These are phyloP conservation scores for Dendrocalamus sinicus DNA, from an alignment of 176 grass and related monocot species.

Conservation along the genomic window DNA sequence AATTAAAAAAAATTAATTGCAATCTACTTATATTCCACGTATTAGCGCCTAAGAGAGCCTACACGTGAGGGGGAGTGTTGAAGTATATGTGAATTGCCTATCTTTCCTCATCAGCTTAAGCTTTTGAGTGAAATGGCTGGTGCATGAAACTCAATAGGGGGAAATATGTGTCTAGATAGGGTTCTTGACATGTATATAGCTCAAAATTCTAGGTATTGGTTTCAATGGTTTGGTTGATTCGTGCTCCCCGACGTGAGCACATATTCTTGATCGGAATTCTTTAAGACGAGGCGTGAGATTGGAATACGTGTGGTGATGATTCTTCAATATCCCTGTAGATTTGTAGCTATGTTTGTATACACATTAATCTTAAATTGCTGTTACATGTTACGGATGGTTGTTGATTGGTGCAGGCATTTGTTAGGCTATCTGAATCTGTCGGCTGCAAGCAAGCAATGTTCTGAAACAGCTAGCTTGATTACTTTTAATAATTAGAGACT, in stretches of 20 bases:
- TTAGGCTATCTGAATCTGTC: constrained; percentile 46
- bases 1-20: too few species aligned
- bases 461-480: not conserved
- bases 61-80: too few species aligned
- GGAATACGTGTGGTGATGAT: constrained; percentile 32
- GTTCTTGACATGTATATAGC: constrained; percentile 27
- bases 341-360: constrained; percentile 37
- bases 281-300: not conserved
- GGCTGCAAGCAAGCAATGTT: constrained; percentile 14
- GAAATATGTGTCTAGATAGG: not conserved
- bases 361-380: constrained; percentile 6
- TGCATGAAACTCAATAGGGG: too few species aligned
- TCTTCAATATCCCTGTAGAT: constrained; percentile 12
- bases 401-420: constrained; percentile 24
- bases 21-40: too few species aligned
- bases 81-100: too few species aligned
- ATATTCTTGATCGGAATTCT: constrained; percentile 8
- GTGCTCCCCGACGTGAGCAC: constrained; percentile 30
- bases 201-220: not conserved
- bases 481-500: not conserved
- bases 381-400: not conserved
- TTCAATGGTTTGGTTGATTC: constrained; percentile 25
- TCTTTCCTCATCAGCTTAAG: too few species aligned
- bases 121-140: too few species aligned
- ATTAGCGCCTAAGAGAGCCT: too few species aligned